Evolutionary conservation across 2,329 filamentous ascomycete species (phyloP).

Genomic region (Hymenoscyphus infarciens): DNA sequence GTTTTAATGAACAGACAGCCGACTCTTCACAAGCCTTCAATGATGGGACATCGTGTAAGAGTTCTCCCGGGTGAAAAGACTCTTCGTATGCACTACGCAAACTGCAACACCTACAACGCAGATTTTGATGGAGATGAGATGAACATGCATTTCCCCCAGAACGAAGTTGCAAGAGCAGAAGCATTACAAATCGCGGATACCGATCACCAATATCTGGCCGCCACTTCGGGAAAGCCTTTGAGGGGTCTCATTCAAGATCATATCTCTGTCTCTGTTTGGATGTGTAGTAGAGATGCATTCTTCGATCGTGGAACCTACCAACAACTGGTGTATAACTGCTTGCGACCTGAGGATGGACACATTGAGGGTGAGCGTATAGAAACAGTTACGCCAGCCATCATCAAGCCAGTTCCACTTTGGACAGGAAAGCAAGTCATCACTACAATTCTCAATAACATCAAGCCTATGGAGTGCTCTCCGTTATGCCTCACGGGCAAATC

Average conservation of each 20-base stretch:
- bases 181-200: conserved; percentile 92
- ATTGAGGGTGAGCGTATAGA: conserved; percentile 79
- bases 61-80: conserved; percentile 94
- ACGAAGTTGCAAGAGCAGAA: conserved; percentile 89
- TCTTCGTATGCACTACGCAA: conserved; percentile 98
- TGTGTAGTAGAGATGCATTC: conserved; percentile 89
- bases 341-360: conserved; percentile 87
- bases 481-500: conserved; percentile 78
- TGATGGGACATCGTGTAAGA: conserved; percentile 94
- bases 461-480: conserved; percentile 69
- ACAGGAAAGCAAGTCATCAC: conserved; percentile 96
- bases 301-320: conserved; percentile 87
- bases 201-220: conserved; percentile 94
- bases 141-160: conserved; percentile 99
- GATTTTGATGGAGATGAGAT: conserved; percentile 99
- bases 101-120: conserved; percentile 98
- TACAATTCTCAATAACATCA: conserved; percentile 89
- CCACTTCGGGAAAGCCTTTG: conserved; percentile 87
- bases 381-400: conserved; percentile 73
- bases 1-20: conserved; percentile 99
- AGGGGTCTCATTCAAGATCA: conserved; percentile 98
- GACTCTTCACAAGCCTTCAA: conserved; percentile 96
- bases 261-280: conserved; percentile 86
- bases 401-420: conserved; percentile 81
- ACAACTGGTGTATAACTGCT: conserved; percentile 84